These are phyloP conservation scores for Lactarius sanguifluus DNA, from an alignment of 768 basidiomycete species.

Conservation along the genomic window DNA sequence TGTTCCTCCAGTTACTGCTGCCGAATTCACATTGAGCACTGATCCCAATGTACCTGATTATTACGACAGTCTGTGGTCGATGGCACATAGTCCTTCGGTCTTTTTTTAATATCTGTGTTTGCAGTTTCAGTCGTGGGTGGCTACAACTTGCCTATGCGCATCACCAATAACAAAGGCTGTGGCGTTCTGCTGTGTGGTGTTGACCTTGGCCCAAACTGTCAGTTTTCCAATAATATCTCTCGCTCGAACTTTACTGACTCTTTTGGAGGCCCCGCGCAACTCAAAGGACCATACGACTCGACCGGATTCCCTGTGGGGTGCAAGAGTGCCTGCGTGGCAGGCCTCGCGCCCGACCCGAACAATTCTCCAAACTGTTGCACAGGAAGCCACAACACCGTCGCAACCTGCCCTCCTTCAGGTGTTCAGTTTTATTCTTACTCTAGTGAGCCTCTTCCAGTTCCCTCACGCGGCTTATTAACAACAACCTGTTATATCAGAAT, in stretches of 20 bases:
- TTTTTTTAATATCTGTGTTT: constrained; percentile 26
- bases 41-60: constrained; percentile 33
- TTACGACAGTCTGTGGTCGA: constrained; percentile 34
- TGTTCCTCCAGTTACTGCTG: constrained; percentile 39
- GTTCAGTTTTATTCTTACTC: constrained; percentile 38
- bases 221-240: background rate
- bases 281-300: constrained; percentile 40
- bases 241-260: background rate
- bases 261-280: constrained; percentile 36
- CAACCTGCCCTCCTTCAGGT: constrained; percentile 54
- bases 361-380: constrained; percentile 57
- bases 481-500: constrained; percentile 35
- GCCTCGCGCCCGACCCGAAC: constrained; percentile 34
- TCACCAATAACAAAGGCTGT: constrained; percentile 37
- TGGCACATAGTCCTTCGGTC: background rate
- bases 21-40: constrained; percentile 39
- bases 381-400: constrained; percentile 42
- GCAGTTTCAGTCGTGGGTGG: constrained; percentile 36
- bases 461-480: background rate
- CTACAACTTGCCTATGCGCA: constrained; percentile 39
- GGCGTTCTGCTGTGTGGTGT: constrained; percentile 38
- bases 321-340: constrained; percentile 44
- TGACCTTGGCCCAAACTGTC: constrained; percentile 41
- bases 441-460: background rate
- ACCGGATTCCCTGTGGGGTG: constrained; percentile 44